A percentile compares a stretch with the other conserved stretches of the same genome.
Evolutionary conservation across 192 early-diverging fungal genomes (phyloP).

Genomic region (Physocladia obscura): DNA sequence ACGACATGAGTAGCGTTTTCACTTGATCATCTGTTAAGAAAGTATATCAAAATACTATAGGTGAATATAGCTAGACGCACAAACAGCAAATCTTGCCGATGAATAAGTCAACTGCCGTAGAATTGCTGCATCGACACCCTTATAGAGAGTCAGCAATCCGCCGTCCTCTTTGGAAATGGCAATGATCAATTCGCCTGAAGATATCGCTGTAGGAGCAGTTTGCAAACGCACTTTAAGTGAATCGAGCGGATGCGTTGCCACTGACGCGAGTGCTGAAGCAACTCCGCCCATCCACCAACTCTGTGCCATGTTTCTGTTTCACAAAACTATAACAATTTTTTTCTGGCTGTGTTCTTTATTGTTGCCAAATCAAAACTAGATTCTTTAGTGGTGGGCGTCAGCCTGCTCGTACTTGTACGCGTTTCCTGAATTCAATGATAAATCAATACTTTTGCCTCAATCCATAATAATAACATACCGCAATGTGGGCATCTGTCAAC

Average conservation of each 20-base stretch:
- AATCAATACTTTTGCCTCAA: background rate
- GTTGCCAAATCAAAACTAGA: slow-evolving; percentile 2
- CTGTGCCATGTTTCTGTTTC: too few species aligned
- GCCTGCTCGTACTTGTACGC: slow-evolving; percentile 35
- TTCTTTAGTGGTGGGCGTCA: slow-evolving; percentile 26
- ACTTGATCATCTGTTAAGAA: slow-evolving; percentile 4
- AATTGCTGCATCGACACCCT: slow-evolving; percentile 36
- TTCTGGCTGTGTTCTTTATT: background rate
- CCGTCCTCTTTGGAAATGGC: background rate
- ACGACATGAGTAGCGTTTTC: background rate
- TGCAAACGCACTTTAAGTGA: slow-evolving; percentile 7
- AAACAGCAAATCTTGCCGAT: slow-evolving; percentile 46
- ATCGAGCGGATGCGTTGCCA: slow-evolving; percentile 11
- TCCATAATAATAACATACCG: slow-evolving; percentile 49
- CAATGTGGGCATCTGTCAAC: slow-evolving; percentile 95
- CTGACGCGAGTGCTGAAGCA: background rate
- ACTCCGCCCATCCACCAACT: slow-evolving; percentile 16
- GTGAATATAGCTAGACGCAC: slow-evolving; percentile 7
- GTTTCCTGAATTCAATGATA: slow-evolving; percentile 17
- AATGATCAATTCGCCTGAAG: background rate
- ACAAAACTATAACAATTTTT: too few species aligned
- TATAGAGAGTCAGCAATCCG: slow-evolving; percentile 33
- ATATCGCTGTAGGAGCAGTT: background rate
- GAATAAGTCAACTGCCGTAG: slow-evolving; percentile 43
- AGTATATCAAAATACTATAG: background rate